These are phyloP conservation scores for Osmanthus fragrans DNA, from an alignment of 257 asterid species.

Conservation along the genomic window DNA sequence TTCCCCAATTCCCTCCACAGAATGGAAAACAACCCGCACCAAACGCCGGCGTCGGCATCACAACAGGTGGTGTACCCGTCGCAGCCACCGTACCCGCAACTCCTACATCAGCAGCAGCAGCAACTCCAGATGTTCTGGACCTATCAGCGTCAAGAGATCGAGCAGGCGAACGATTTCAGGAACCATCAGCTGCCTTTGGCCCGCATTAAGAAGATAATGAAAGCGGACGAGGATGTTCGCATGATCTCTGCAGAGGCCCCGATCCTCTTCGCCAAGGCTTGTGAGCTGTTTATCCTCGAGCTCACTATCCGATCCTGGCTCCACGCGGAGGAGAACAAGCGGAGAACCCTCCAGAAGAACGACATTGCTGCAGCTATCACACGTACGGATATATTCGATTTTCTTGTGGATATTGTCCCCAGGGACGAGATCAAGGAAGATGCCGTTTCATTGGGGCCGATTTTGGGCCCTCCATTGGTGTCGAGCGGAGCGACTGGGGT, in stretches of 20 bases:
- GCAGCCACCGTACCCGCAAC: constrained; percentile 32
- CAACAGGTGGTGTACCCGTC: constrained; percentile 19
- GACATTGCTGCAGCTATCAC: constrained; percentile 49
- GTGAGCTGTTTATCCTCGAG: constrained; percentile 44
- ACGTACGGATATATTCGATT: constrained; percentile 42
- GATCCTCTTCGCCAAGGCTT: constrained; percentile 40
- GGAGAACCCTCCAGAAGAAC: constrained; percentile 44
- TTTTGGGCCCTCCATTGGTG: neutral
- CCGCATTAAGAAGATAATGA: constrained; percentile 44
- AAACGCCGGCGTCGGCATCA: constrained; percentile 19
- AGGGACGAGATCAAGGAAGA: constrained; percentile 44
- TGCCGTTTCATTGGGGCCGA: constrained; percentile 4
- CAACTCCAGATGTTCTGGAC: constrained; percentile 39
- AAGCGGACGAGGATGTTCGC: constrained; percentile 48
- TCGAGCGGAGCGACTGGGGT: neutral
- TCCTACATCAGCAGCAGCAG: constrained; percentile 35
- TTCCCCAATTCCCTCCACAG: neutral
- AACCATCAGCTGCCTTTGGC: constrained; percentile 41
- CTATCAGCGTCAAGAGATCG: constrained; percentile 38
- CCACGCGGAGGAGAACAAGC: constrained; percentile 47
- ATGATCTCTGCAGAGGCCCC: constrained; percentile 50
- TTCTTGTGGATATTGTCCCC: constrained; percentile 41
- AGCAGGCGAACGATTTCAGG: constrained; percentile 32
- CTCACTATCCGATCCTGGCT: constrained; percentile 39
- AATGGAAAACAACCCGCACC: constrained; percentile 34